A percentile compares a stretch with the other conserved stretches of the same genome.
Evolutionary conservation across 768 basidiomycete genomes (phyloP).

Genomic region (Collybia sordida): DNA sequence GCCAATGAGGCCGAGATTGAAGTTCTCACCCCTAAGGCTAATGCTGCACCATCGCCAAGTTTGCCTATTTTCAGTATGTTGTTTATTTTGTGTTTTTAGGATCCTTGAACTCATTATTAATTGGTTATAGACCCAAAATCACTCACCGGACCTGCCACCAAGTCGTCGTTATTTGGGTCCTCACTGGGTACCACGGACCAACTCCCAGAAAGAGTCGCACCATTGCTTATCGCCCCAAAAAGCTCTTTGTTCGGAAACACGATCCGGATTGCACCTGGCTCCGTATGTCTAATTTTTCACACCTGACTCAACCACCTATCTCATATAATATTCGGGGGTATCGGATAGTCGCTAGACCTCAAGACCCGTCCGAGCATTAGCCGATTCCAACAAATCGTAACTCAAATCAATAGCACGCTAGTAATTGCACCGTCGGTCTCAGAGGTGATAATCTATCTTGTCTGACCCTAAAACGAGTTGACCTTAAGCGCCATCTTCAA

Average conservation of each 20-base stretch:
- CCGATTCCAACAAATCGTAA: conserved; percentile 53
- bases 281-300: conserved; percentile 3
- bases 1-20: conserved; percentile 10
- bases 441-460: conserved; percentile 21
- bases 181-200: conserved; percentile 7
- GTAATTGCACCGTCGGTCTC: conserved; percentile 57
- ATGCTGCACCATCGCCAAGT: conserved; percentile 2
- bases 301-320: background rate
- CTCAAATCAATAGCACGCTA: conserved; percentile 67
- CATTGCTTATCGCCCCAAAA: conserved; percentile 24
- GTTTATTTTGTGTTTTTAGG: background rate
- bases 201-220: conserved; percentile 9
- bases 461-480: background rate
- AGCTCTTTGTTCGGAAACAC: conserved; percentile 49
- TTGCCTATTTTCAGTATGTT: conserved; percentile 24
- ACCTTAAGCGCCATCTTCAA: background rate
- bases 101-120: conserved; percentile 5
- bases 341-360: conserved; percentile 1
- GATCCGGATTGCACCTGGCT: conserved; percentile 12
- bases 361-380: conserved; percentile 8
- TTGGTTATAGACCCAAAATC: background rate
- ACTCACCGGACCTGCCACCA: conserved; percentile 7
- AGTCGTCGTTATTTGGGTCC: conserved; percentile 31
- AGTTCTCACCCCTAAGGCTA: conserved; percentile 4
- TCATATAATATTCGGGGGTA: background rate